Evolutionary conservation across 2,329 filamentous ascomycete species (phyloP).

Genomic region (Pyrenophora graminea): DNA sequence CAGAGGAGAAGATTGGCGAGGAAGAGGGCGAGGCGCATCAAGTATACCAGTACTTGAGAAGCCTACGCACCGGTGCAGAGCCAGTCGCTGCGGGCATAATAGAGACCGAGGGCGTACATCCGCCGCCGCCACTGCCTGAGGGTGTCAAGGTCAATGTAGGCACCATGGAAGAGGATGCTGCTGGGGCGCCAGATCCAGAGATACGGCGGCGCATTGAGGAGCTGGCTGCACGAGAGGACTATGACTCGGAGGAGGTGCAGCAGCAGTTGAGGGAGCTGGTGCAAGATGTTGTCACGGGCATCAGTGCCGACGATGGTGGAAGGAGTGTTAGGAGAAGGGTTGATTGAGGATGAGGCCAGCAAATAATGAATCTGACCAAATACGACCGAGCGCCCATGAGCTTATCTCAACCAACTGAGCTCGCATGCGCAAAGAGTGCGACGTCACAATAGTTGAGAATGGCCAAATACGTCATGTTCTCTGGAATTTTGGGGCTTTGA

Average conservation of each 20-base stretch:
- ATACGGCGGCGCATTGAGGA: conserved; percentile 87
- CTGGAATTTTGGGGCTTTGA: too few species aligned
- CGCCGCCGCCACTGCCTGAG: conserved; percentile 69
- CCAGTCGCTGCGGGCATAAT: conserved; percentile 26
- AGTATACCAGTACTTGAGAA: conserved; percentile 71
- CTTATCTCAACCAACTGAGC: too few species aligned
- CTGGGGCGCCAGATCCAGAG: conserved; percentile 73
- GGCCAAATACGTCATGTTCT: too few species aligned
- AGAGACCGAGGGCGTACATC: conserved; percentile 33
- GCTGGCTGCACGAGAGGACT: conserved; percentile 80
- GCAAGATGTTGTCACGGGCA: conserved; percentile 74
- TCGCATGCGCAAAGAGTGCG: too few species aligned
- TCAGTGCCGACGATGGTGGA: conserved; percentile 65
- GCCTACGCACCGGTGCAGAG: conserved; percentile 32
- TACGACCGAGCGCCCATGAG: too few species aligned
- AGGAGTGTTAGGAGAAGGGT: conserved; percentile 49
- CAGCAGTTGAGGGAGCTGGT: conserved; percentile 77
- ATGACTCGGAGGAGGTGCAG: conserved; percentile 80
- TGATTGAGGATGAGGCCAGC: conserved; percentile 31
- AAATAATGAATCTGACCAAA: not conserved
- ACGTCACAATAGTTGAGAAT: too few species aligned
- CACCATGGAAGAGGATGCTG: conserved; percentile 63
- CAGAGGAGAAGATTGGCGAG: conserved; percentile 75
- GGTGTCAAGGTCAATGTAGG: conserved; percentile 79
- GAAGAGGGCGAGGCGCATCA: conserved; percentile 77